These are phyloP conservation scores for Moricandia moricandioides DNA, from an alignment of 345 rosid genomes.

Conservation along the genomic window DNA sequence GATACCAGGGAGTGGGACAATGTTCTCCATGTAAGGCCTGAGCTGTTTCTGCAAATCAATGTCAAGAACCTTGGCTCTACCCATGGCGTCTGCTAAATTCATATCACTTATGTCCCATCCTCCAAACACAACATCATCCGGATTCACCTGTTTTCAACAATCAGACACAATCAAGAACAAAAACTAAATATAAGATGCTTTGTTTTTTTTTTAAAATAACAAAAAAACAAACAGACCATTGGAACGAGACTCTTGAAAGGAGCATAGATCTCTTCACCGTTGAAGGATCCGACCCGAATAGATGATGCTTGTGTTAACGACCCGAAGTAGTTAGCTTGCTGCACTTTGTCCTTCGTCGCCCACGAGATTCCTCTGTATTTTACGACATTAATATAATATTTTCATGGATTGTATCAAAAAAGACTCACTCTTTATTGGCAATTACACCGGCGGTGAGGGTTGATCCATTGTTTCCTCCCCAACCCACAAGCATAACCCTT, in stretches of 20 bases:
- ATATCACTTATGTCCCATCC: conserved; percentile 99
- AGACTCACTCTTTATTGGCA: conserved; percentile 86
- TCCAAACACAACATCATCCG: conserved; percentile 86
- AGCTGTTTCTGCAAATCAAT: conserved; percentile 91
- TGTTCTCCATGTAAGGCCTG: conserved; percentile 92
- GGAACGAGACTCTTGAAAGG: conserved; percentile 99
- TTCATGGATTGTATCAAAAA: not conserved
- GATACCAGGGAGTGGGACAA: conserved; percentile 91
- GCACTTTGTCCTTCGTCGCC: conserved; percentile 98
- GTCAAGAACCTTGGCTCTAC: conserved; percentile 84
- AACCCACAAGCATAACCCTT: conserved; percentile 95
- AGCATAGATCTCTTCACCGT: conserved; percentile 98
- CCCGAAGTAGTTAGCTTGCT: conserved; percentile 94
- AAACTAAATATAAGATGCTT: not conserved
- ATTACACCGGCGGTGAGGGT: conserved; percentile 88
- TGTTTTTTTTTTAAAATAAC: not conserved
- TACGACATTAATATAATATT: conserved; percentile 45
- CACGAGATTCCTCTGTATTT: conserved; percentile 97
- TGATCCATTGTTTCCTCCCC: conserved; percentile 98
- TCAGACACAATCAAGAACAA: not conserved
- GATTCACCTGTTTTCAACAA: conserved; percentile 50
- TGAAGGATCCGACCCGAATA: conserved; percentile 85
- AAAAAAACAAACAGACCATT: conserved; percentile 74
- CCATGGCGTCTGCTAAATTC: conserved; percentile 98
- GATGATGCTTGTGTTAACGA: conserved; percentile 93